Conservation (phyloP, 768 basidiomycete species). For the Boletus bicolor region DNA sequence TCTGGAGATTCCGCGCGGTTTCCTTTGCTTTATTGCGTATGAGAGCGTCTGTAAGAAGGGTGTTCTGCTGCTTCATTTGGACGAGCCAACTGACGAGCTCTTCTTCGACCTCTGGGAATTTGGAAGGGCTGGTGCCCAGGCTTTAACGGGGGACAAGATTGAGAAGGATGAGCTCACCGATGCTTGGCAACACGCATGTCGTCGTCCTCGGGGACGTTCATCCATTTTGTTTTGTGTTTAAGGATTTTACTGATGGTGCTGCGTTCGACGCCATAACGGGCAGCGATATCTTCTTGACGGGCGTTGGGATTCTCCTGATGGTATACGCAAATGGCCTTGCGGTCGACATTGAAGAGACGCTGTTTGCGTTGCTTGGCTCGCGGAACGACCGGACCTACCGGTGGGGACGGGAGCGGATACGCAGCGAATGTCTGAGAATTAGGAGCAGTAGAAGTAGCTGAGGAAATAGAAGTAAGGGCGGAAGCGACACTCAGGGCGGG, state of each 20-base stretch:
- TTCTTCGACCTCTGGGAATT: constrained; percentile 75
- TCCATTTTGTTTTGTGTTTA: constrained; percentile 81
- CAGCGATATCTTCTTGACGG: constrained; percentile 83
- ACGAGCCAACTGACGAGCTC: constrained; percentile 60
- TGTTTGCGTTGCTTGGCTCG: constrained; percentile 61
- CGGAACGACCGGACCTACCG: constrained; percentile 29
- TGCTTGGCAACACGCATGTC: constrained; percentile 63
- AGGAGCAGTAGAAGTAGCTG: constrained; percentile 30
- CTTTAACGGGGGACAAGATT: constrained; percentile 9
- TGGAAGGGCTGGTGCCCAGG: constrained; percentile 54
- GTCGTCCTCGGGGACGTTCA: constrained; percentile 60
- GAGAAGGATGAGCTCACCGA: constrained; percentile 41
- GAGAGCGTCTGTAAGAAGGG: constrained; percentile 58
- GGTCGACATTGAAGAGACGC: constrained; percentile 70
- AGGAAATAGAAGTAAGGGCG: constrained; percentile 51
- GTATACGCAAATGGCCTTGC: constrained; percentile 71
- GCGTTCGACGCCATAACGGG: constrained; percentile 73
- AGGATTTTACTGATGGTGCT: constrained; percentile 94
- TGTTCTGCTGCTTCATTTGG: constrained; percentile 46
- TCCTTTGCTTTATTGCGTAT: constrained; percentile 67
- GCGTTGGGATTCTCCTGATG: constrained; percentile 60
- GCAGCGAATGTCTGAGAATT: constrained; percentile 31
- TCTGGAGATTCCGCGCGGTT: constrained; percentile 53
- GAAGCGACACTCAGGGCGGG: constrained; percentile 60
- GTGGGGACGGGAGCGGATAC: constrained; percentile 30